Evolutionary conservation across 345 rosid species (phyloP).

Genomic region (Lagerstroemia speciosa): DNA sequence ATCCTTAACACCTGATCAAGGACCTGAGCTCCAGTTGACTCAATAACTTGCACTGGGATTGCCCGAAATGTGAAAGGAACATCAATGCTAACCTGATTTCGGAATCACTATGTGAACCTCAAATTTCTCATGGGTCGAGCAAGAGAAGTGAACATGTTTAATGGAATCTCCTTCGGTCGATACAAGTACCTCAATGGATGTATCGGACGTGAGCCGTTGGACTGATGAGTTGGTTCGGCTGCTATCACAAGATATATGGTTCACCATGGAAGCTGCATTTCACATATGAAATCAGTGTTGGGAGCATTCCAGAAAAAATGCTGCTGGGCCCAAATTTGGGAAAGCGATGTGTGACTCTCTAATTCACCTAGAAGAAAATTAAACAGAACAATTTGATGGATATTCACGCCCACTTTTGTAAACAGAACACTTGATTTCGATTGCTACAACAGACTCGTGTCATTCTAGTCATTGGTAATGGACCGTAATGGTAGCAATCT

Average conservation of each 20-base stretch:
- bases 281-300: slow-evolving; percentile 35
- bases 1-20: slow-evolving; percentile 70
- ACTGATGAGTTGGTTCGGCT: slow-evolving; percentile 25
- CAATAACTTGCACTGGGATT: slow-evolving; percentile 62
- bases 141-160: not conserved
- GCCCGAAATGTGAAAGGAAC: slow-evolving; percentile 71
- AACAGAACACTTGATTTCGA: not conserved
- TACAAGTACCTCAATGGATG: slow-evolving; percentile 64
- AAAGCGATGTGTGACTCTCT: not conserved
- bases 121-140: not conserved
- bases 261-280: slow-evolving; percentile 90
- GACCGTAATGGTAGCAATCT: not conserved
- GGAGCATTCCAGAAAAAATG: slow-evolving; percentile 25
- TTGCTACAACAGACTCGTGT: not conserved
- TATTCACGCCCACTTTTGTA: not conserved
- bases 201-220: slow-evolving; percentile 72
- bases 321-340: slow-evolving; percentile 12
- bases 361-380: not conserved
- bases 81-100: slow-evolving; percentile 58
- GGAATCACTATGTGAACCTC: not conserved
- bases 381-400: not conserved
- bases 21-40: slow-evolving; percentile 70
- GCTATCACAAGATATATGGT: slow-evolving; percentile 58
- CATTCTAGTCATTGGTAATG: not conserved
- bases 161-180: not conserved